phyloP scores from a whole-genome alignment of 495 filamentous ascomycete species.

The Daldinia concentrica region DNA sequence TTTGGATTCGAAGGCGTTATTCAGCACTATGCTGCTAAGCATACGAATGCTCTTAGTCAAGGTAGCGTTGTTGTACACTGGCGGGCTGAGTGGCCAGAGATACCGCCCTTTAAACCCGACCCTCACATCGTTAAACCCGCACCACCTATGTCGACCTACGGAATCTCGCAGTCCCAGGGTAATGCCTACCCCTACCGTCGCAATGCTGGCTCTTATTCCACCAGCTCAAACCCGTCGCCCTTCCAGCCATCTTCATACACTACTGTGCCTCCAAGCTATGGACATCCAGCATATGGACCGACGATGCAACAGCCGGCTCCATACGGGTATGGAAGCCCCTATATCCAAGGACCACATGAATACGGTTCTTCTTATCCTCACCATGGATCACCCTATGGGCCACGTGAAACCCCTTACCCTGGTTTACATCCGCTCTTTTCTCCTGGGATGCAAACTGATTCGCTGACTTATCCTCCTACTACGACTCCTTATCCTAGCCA shows the following conservation, averaged over 20 bases:
- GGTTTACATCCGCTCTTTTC: slow-evolving; percentile 4
- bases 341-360: slow-evolving; percentile 43
- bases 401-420: slow-evolving; percentile 30
- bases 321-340: slow-evolving; percentile 17
- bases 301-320: slow-evolving; percentile 1
- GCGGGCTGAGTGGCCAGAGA: slow-evolving; percentile 80
- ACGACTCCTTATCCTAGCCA: slow-evolving; percentile 37
- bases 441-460: slow-evolving; percentile 27
- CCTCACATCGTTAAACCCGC: slow-evolving; percentile 1
- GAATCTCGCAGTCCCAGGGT: slow-evolving; percentile 7
- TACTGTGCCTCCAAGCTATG: slow-evolving; percentile 4
- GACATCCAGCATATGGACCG: slow-evolving; percentile 20
- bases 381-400: slow-evolving; percentile 38
- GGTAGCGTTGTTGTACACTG: slow-evolving; percentile 77
- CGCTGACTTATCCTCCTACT: slow-evolving; percentile 13
- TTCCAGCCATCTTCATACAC: slow-evolving; percentile 17
- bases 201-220: slow-evolving; percentile 14
- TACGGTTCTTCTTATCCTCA: slow-evolving; percentile 47
- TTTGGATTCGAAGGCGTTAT: slow-evolving; percentile 81
- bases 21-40: slow-evolving; percentile 83
- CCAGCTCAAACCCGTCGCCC: slow-evolving; percentile 2
- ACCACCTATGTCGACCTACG: slow-evolving; percentile 7
- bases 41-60: slow-evolving; percentile 71
- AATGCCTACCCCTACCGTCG: neutral
- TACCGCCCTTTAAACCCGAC: slow-evolving; percentile 62